These are phyloP conservation scores for Fusarium solani-melongenae DNA, from an alignment of 2,329 filamentous ascomycete species.

Conservation along the genomic window DNA sequence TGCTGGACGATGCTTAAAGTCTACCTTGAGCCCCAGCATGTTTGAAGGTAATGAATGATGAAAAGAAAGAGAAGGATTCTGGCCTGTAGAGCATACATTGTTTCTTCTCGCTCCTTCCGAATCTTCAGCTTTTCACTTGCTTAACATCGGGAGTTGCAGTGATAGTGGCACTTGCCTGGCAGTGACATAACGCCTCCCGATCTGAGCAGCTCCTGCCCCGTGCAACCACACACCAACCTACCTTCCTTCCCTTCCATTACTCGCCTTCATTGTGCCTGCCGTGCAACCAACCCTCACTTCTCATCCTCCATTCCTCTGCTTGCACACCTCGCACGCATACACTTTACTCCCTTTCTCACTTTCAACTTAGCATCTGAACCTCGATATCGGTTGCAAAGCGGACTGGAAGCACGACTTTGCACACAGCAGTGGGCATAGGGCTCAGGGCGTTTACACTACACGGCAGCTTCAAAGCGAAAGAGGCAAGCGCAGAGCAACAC, in stretches of 20 bases:
- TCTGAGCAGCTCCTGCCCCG: slow-evolving; percentile 33
- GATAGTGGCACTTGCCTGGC: slow-evolving; percentile 4
- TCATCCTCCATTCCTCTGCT: slow-evolving; percentile 12
- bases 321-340: slow-evolving; percentile 31
- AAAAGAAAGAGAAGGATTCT: slow-evolving; percentile 10
- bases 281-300: slow-evolving; percentile 21
- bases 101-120: slow-evolving; percentile 8
- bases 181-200: slow-evolving; percentile 10
- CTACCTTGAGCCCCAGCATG: slow-evolving; percentile 35
- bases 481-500: slow-evolving; percentile 11
- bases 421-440: slow-evolving; percentile 15
- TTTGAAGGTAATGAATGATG: slow-evolving; percentile 9
- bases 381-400: slow-evolving; percentile 13
- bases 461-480: neutral
- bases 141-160: slow-evolving; percentile 3
- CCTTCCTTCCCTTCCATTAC: slow-evolving; percentile 13
- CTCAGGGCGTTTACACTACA: slow-evolving; percentile 9
- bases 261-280: slow-evolving; percentile 36
- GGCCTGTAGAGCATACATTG: neutral
- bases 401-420: slow-evolving; percentile 25
- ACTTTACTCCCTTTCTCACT: slow-evolving; percentile 22
- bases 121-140: neutral
- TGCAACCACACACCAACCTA: slow-evolving; percentile 26
- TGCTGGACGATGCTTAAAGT: slow-evolving; percentile 38
- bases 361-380: slow-evolving; percentile 22